Evolutionary conservation across 257 asterid genomes (phyloP).

Genomic region (Rubia yunnanensis): DNA sequence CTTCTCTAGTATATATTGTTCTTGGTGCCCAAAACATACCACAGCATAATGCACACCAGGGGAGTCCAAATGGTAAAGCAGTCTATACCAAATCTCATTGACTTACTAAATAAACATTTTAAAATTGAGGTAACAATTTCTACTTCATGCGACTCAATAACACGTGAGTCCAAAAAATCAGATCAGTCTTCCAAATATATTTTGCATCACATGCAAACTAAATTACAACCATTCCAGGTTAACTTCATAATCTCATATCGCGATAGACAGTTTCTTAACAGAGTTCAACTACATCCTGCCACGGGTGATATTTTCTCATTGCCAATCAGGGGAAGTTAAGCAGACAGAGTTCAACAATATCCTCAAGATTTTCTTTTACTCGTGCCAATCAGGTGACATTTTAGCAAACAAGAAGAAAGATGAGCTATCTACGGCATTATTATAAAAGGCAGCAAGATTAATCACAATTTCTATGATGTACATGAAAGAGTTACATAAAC

Average conservation of each 20-base stretch:
- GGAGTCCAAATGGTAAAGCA: too few species aligned
- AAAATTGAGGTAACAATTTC: neutral
- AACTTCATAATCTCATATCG: too few species aligned
- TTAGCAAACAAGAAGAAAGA: neutral
- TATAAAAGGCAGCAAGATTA: neutral
- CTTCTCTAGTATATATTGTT: too few species aligned
- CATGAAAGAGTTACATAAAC: constrained; percentile 8
- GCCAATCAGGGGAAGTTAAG: neutral
- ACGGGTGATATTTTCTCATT: neutral
- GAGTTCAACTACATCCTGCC: too few species aligned
- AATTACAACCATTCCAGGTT: too few species aligned
- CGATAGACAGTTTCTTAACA: too few species aligned
- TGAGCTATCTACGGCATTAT: neutral
- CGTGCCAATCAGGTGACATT: too few species aligned
- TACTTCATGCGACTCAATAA: neutral
- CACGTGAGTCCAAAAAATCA: neutral
- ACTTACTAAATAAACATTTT: too few species aligned
- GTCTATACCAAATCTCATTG: too few species aligned
- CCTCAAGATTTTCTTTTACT: too few species aligned
- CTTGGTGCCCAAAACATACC: neutral
- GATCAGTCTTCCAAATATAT: neutral
- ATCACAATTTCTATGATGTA: neutral
- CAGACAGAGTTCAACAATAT: too few species aligned
- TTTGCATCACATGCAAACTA: neutral
- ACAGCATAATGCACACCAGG: neutral